Percentiles rank a stretch among this genome's conserved stretches.
phyloP scores from a whole-genome alignment of 2,329 filamentous ascomycete genomes.

The Zopfia rhizophila region DNA sequence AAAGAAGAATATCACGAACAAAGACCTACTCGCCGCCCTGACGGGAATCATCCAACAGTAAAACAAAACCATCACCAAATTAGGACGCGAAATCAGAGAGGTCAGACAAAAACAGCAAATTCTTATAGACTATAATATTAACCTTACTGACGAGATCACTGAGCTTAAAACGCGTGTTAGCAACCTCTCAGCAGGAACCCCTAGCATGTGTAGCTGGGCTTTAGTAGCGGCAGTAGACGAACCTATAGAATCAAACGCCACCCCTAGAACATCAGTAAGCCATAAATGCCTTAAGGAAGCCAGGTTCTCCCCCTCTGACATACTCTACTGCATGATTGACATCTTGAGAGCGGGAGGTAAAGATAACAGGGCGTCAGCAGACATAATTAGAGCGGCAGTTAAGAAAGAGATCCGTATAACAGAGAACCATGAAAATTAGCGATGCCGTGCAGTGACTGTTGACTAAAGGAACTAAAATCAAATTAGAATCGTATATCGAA shows the following conservation, averaged over 20 bases:
- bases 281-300: slow-evolving; percentile 12
- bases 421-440: slow-evolving; percentile 16
- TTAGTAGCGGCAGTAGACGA: slow-evolving; percentile 9
- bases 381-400: not conserved
- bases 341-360: slow-evolving; percentile 14
- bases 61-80: slow-evolving; percentile 12
- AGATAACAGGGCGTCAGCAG: slow-evolving; percentile 15
- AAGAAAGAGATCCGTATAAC: slow-evolving; percentile 8
- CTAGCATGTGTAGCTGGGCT: slow-evolving; percentile 10
- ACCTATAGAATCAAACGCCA: slow-evolving; percentile 10
- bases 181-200: slow-evolving; percentile 13
- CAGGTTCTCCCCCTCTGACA: slow-evolving; percentile 7
- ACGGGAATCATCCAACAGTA: slow-evolving; percentile 14
- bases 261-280: slow-evolving; percentile 8
- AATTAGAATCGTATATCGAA: slow-evolving; percentile 16
- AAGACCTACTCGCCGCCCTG: slow-evolving; percentile 13
- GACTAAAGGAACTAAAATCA: slow-evolving; percentile 15
- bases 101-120: slow-evolving; percentile 14
- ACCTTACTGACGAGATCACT: slow-evolving; percentile 14
- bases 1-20: slow-evolving; percentile 16
- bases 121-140: slow-evolving; percentile 13
- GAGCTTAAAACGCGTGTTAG: slow-evolving; percentile 17
- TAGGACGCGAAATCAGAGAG: slow-evolving; percentile 16
- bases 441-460: slow-evolving; percentile 19
- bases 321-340: slow-evolving; percentile 14